Conservation (phyloP, 805 yeast species). For the Wickerhamomyces sydowiorum region DNA sequence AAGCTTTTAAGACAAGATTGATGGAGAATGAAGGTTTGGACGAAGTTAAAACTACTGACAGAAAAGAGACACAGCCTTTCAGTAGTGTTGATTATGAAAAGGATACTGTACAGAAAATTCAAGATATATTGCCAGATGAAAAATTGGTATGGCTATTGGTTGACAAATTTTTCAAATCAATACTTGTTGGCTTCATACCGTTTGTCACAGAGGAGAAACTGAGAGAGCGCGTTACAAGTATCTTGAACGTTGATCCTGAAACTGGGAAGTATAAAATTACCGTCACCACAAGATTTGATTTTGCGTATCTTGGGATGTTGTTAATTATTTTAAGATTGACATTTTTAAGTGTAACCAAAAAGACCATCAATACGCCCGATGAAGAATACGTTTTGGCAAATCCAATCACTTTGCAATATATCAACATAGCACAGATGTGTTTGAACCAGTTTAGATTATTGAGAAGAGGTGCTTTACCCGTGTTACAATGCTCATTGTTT, state of each 20-base stretch:
- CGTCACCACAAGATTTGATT: slow-evolving; percentile 20
- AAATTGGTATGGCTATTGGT: slow-evolving; percentile 17
- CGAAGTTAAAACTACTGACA: slow-evolving; percentile 22
- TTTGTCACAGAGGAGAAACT: slow-evolving; percentile 20
- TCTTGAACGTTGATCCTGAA: slow-evolving; percentile 2
- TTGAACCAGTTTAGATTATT: slow-evolving; percentile 48
- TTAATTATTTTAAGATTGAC: slow-evolving; percentile 19
- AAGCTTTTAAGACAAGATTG: slow-evolving; percentile 26
- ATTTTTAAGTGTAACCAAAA: slow-evolving; percentile 14
- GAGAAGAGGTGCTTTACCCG: slow-evolving; percentile 40
- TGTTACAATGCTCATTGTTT: slow-evolving; percentile 49
- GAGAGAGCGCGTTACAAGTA: slow-evolving; percentile 10
- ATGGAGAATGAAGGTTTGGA: slow-evolving; percentile 33
- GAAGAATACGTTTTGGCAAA: slow-evolving; percentile 34
- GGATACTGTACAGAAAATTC: slow-evolving; percentile 15
- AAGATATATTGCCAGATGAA: slow-evolving; percentile 17
- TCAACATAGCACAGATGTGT: slow-evolving; percentile 48
- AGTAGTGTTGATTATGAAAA: slow-evolving; percentile 12
- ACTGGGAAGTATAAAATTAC: slow-evolving; percentile 4
- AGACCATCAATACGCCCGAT: slow-evolving; percentile 11
- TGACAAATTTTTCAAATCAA: slow-evolving; percentile 15
- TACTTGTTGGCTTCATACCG: slow-evolving; percentile 18
- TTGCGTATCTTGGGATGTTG: slow-evolving; percentile 18
- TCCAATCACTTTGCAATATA: slow-evolving; percentile 40
- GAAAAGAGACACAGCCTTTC: slow-evolving; percentile 11